Evolutionary conservation across 2,329 filamentous ascomycete species (phyloP).

Genomic region (Ophiostoma quercus): DNA sequence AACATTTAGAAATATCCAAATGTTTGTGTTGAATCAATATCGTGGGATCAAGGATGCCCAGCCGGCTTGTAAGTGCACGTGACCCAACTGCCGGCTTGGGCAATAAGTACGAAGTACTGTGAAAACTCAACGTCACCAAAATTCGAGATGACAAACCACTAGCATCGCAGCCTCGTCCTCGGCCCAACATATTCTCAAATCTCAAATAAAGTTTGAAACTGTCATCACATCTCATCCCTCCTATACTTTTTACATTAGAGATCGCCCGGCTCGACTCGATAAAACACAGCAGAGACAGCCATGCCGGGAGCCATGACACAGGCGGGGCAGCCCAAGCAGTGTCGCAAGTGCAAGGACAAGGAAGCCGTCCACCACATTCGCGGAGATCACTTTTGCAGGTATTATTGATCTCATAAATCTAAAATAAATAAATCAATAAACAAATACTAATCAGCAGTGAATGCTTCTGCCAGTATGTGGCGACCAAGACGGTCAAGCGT

Average conservation of each 20-base stretch:
- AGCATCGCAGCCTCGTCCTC: background rate
- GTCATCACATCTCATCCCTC: background rate
- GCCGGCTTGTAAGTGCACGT: conserved; percentile 16
- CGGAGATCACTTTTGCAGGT: conserved; percentile 56
- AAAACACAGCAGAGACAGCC: background rate
- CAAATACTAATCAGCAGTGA: conserved; percentile 40
- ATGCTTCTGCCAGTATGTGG: conserved; percentile 75
- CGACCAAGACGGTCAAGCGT: conserved; percentile 74
- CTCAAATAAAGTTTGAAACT: background rate
- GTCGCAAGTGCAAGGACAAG: conserved; percentile 51
- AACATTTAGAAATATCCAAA: background rate
- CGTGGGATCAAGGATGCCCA: background rate
- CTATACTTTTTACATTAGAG: background rate
- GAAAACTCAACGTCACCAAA: conserved; percentile 15
- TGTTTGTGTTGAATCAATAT: background rate
- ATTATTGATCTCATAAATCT: too few relatives aligned
- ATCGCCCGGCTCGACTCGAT: background rate
- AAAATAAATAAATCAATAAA: background rate
- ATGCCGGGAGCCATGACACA: conserved; percentile 21
- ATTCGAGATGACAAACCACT: conserved; percentile 12
- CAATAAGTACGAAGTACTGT: background rate
- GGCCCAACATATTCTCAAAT: background rate
- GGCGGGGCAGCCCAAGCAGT: conserved; percentile 35
- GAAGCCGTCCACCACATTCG: conserved; percentile 51
- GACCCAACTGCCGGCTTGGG: conserved; percentile 1